Evolutionary conservation across 352 stramenopile species (phyloP).

Genomic region (Vaucheria bursata): DNA sequence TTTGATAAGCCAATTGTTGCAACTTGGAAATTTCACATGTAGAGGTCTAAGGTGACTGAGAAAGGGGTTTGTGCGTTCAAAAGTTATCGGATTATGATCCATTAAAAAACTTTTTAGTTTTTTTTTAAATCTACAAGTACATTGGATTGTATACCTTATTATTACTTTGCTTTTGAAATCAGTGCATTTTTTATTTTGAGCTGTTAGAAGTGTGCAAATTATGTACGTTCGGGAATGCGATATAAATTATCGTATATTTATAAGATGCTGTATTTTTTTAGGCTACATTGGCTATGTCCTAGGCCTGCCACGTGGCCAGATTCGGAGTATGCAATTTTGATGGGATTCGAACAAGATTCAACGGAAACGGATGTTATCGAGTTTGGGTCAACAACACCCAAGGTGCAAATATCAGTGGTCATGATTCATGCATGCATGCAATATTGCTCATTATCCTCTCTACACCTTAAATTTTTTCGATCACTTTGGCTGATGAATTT

Average conservation of each 20-base stretch:
- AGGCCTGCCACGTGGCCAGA: constrained; percentile 4
- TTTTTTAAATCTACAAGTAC: background rate
- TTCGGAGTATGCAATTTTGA: background rate
- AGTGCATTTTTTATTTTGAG: background rate
- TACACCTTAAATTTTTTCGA: too few relatives aligned
- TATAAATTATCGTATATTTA: background rate
- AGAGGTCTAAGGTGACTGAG: too few relatives aligned
- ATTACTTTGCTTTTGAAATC: background rate
- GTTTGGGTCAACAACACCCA: background rate
- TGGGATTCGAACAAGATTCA: background rate
- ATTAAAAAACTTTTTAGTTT: background rate
- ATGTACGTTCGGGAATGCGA: background rate
- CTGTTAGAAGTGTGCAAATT: background rate
- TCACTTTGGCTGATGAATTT: background rate
- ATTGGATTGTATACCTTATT: background rate
- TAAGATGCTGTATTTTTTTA: background rate
- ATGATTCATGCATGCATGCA: background rate
- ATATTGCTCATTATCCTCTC: background rate
- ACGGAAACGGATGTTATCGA: background rate
- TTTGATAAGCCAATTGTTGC: too few relatives aligned
- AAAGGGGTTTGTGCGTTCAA: too few relatives aligned
- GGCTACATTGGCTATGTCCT: constrained; percentile 6
- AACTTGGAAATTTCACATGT: too few relatives aligned
- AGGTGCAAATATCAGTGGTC: background rate
- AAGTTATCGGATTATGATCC: too few relatives aligned